Conservation (phyloP, 2,329 filamentous ascomycete genomes). For the Aphanocladium album region DNA sequence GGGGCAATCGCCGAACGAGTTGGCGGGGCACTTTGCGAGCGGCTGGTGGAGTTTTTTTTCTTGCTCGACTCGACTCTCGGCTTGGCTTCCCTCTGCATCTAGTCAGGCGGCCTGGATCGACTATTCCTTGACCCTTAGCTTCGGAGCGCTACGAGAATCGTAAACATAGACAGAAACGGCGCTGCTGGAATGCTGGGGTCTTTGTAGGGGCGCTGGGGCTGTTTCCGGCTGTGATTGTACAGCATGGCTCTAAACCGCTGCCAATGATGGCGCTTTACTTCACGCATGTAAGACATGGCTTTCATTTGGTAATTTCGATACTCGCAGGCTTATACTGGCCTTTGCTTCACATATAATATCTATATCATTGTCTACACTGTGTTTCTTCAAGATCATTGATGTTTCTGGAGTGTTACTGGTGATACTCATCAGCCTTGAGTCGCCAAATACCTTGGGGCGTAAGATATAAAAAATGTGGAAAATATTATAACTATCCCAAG, state of each 20-base stretch:
- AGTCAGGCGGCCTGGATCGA: neutral
- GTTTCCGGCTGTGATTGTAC: neutral
- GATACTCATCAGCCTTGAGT: too few relatives aligned
- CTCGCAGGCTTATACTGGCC: neutral
- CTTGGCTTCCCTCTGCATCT: neutral
- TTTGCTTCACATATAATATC: too few relatives aligned
- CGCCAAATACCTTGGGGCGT: too few relatives aligned
- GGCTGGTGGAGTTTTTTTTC: conserved; percentile 3
- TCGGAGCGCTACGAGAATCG: neutral
- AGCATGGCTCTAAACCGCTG: neutral
- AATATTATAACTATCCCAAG: too few relatives aligned
- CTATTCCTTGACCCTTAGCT: neutral
- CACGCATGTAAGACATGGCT: neutral
- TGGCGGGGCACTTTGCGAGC: conserved; percentile 6
- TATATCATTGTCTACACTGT: too few relatives aligned
- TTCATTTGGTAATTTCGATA: neutral
- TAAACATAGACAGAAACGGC: neutral
- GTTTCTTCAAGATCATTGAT: too few relatives aligned
- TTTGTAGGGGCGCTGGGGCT: neutral
- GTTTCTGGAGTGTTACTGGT: too few relatives aligned
- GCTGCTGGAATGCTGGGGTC: neutral
- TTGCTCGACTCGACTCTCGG: too few relatives aligned
- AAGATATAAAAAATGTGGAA: too few relatives aligned
- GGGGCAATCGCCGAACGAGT: conserved; percentile 2
- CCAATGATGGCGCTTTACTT: neutral